phyloP scores from a whole-genome alignment of 495 filamentous ascomycete species.

The Cercophora newfieldiana region DNA sequence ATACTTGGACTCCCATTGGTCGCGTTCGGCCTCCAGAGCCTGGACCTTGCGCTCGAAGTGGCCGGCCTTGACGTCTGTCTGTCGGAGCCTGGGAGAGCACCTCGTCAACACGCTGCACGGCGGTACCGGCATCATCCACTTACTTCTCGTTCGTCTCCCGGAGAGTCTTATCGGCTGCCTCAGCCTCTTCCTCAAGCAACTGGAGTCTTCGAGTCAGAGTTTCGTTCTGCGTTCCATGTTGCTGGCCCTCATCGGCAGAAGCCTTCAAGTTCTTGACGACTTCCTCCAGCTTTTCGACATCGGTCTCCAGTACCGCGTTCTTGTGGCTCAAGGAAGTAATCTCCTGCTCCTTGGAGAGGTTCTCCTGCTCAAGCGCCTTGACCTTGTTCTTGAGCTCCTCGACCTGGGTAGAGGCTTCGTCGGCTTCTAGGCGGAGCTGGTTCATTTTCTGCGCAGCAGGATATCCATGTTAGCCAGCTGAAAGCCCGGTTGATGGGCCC shows the following conservation, averaged over 20 bases:
- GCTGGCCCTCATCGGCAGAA: slow-evolving; percentile 67
- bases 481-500: background rate
- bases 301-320: slow-evolving; percentile 76
- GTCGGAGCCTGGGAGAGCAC: slow-evolving; percentile 69
- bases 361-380: slow-evolving; percentile 92
- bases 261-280: slow-evolving; percentile 76
- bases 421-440: slow-evolving; percentile 87
- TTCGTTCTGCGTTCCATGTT: slow-evolving; percentile 83
- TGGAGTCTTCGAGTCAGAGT: slow-evolving; percentile 86
- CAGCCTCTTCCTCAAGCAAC: slow-evolving; percentile 95
- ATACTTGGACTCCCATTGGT: slow-evolving; percentile 94
- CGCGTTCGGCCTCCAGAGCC: slow-evolving; percentile 83
- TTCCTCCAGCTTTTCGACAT: slow-evolving; percentile 86
- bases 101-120: background rate
- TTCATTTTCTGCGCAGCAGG: slow-evolving; percentile 75
- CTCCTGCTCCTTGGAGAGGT: slow-evolving; percentile 93
- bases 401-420: slow-evolving; percentile 71
- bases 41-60: slow-evolving; percentile 99
- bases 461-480: background rate
- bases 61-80: slow-evolving; percentile 98
- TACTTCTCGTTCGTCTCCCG: slow-evolving; percentile 99
- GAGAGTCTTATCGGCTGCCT: slow-evolving; percentile 89
- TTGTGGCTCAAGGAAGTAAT: slow-evolving; percentile 92
- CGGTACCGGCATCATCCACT: slow-evolving; percentile 32
- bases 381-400: slow-evolving; percentile 85